Evolutionary conservation across 345 rosid genomes (phyloP), one percentile per base, ranked within the genome.

Genomic region (Draba incana): DNA sequence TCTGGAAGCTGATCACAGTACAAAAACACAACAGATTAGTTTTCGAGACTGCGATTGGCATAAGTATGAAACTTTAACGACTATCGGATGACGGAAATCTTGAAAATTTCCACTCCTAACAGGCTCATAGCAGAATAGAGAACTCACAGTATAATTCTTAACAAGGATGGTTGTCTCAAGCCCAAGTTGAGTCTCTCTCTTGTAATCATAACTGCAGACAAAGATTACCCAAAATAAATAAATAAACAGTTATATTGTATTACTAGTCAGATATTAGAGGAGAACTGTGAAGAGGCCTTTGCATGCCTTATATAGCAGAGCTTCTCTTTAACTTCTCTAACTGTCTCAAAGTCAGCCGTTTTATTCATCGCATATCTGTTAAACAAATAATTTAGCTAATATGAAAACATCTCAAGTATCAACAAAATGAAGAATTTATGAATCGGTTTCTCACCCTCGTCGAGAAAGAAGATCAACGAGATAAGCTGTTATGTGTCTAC

Each of bases 151-250:
- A 73, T 93, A 93, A 75, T 90, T 79, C 81, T 93, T 90, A 50
- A 93, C 97, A 49, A 90, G 98, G 76, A 93, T 90, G 35, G 96
- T 93, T 68, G 98, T 90, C 84, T 93, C 97, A 67, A 88, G 95
- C 14, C 98, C 98, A 64, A 90, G 77, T 57, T 93, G 89, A 83
- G 81, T 84, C 75, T 93, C 97, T 75, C 98, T 86, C 83, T 87
- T 93, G 80, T 93, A 93, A 82, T 93, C 97, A 81, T 90, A 90
- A 78, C 98, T 90, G 85, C 69, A 80, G 50, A 41, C 4, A 61
- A 67, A 33, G 16, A 16, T 20, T 20, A 20, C 20, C 20, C 0
- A 20, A 20, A 20, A 0, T 10, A 20, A 8, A 35, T 1, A 53
- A 48, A 35, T 46, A 55, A 74, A 53, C 14, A 57, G 48, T 20